Percentiles rank a stretch among this genome's conserved stretches.
These are phyloP conservation scores for Penicillium brasilianum DNA, from an alignment of 2,329 filamentous ascomycete genomes.

Conservation along the genomic window DNA sequence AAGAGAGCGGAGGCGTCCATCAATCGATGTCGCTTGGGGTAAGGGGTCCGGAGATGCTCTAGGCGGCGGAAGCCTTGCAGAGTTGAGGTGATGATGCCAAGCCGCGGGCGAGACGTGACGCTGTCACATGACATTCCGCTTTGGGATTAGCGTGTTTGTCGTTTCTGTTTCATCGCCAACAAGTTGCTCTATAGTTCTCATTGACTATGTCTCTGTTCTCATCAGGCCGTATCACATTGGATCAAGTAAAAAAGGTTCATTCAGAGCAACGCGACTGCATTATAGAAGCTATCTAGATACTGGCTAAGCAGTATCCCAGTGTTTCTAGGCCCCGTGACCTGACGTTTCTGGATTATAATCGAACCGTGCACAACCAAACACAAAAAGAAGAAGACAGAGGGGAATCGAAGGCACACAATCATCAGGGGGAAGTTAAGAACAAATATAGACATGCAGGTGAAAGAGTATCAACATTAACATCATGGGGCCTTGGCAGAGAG, in stretches of 20 bases:
- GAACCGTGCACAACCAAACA: conserved; percentile 9
- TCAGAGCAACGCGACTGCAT: conserved; percentile 5
- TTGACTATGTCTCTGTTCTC: neutral
- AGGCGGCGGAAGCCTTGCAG: conserved; percentile 34
- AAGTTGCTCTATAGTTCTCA: neutral
- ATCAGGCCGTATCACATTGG: no score
- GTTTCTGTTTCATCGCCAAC: neutral
- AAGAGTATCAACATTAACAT: conserved; percentile 34
- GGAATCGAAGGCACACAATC: conserved; percentile 34
- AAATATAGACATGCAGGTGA: conserved; percentile 31
- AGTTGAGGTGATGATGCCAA: conserved; percentile 49
- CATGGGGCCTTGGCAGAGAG: conserved; percentile 13
- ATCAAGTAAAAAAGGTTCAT: neutral
- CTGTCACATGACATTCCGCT: conserved; percentile 34
- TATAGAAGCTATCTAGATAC: conserved; percentile 10
- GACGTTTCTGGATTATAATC: conserved; percentile 15
- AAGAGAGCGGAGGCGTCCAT: conserved; percentile 32
- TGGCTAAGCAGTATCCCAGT: neutral
- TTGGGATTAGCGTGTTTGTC: conserved; percentile 18
- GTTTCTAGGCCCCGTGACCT: neutral
- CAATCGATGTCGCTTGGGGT: conserved; percentile 32
- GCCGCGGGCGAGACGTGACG: conserved; percentile 37
- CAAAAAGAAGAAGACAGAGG: conserved; percentile 20
- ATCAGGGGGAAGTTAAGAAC: conserved; percentile 24
- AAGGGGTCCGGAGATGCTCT: conserved; percentile 28